Percentiles rank a stretch among this genome's conserved stretches.
Conservation (phyloP, 805 yeast genomes). For the Spencermartinsiella europaea region DNA sequence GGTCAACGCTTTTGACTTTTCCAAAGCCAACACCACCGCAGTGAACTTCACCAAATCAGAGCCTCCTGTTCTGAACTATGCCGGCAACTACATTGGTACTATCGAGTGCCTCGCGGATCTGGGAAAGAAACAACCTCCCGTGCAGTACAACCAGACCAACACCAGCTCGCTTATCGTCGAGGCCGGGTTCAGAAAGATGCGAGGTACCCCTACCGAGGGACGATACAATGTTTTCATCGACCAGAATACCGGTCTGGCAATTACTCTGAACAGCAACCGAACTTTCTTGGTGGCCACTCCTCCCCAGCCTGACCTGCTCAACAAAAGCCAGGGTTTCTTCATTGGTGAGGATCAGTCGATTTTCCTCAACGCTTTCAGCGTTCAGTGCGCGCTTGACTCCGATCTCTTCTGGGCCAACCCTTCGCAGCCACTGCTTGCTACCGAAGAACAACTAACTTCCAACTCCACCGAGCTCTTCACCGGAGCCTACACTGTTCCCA, state of each 20-base stretch:
- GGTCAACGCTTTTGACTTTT: slow-evolving; percentile 20
- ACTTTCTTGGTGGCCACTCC: slow-evolving; percentile 2
- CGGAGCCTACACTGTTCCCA: slow-evolving; percentile 5
- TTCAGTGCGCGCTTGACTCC: slow-evolving; percentile 3
- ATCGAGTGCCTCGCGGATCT: slow-evolving; percentile 8
- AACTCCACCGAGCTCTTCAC: slow-evolving; percentile 3
- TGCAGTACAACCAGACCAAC: slow-evolving; percentile 18
- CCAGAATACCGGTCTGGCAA: slow-evolving; percentile 7
- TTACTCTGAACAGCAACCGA: slow-evolving; percentile 1
- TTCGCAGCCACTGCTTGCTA: slow-evolving; percentile 6
- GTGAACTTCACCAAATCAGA: slow-evolving; percentile 12
- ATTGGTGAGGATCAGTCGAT: slow-evolving; percentile 2
- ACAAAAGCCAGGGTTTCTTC: slow-evolving; percentile 3
- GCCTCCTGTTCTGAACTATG: slow-evolving; percentile 7
- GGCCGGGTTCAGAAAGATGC: slow-evolving; percentile 17
- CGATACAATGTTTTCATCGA: slow-evolving; percentile 17
- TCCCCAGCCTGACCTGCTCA: slow-evolving; percentile 2
- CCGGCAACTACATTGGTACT: slow-evolving; percentile 10
- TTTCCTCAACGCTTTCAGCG: slow-evolving; percentile 2
- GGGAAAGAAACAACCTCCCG: slow-evolving; percentile 13
- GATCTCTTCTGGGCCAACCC: slow-evolving; percentile 8
- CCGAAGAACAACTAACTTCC: slow-evolving; percentile 1
- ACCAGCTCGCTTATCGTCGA: slow-evolving; percentile 16
- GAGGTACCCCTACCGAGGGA: slow-evolving; percentile 24
- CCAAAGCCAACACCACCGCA: slow-evolving; percentile 13